Percentiles rank a stretch among this genome's conserved stretches.
These are phyloP conservation scores for Aegilops speltoides DNA, from an alignment of 176 grass and related monocot species.

Conservation along the genomic window DNA sequence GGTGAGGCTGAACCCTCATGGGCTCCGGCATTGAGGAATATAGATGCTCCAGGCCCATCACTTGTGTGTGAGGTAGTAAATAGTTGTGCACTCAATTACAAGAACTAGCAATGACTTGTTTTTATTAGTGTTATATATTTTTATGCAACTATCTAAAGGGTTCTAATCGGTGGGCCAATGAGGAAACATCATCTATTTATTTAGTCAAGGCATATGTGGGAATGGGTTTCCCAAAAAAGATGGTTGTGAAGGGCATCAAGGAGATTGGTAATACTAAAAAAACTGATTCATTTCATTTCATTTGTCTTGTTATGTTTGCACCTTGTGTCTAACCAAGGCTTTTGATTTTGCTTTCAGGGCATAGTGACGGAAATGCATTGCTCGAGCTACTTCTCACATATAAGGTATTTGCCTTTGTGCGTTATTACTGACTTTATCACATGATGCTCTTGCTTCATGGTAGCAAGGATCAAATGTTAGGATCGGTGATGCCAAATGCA, in stretches of 20 bases:
- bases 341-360: conserved; percentile 39
- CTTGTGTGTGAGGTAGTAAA: neutral
- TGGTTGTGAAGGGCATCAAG: conserved; percentile 45
- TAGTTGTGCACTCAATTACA: neutral
- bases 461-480: neutral
- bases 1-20: conserved; percentile 4
- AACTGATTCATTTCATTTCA: conserved; percentile 17
- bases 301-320: conserved; percentile 22
- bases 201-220: conserved; percentile 29
- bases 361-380: conserved; percentile 60
- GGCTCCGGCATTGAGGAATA: neutral
- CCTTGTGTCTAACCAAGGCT: neutral
- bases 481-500: conserved; percentile 26
- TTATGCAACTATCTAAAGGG: conserved; percentile 31
- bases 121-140: conserved; percentile 23
- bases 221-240: conserved; percentile 64
- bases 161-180: conserved; percentile 27
- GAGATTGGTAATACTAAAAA: conserved; percentile 37
- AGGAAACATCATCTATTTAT: conserved; percentile 14
- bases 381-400: conserved; percentile 72
- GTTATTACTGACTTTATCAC: conserved; percentile 8
- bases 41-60: conserved; percentile 20
- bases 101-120: neutral
- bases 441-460: neutral
- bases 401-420: conserved; percentile 27